Evolutionary conservation across 2,329 filamentous ascomycete genomes (phyloP), one percentile per base, ranked within the genome.

Genomic region (Paracorniculantispora psalliotae): DNA sequence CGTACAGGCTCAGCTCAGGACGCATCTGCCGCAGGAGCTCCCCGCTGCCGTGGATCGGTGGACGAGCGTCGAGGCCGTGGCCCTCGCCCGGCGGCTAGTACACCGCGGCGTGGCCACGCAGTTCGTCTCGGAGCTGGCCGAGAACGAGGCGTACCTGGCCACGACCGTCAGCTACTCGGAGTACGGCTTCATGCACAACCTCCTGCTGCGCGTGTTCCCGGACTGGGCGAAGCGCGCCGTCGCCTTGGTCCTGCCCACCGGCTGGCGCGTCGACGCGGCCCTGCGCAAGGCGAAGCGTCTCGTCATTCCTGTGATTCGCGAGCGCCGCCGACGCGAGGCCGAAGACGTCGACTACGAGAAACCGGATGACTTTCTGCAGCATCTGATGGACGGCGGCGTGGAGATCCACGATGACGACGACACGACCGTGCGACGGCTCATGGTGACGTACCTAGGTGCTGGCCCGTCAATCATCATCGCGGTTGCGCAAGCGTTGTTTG

Each of bases 401-500:
- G 33, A 57, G 3, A 46, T 46, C 15, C 1, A 48, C 15, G 33
- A 56, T 21, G 28, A 56, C 28, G 53, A 21, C 15, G 30, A 37
- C 43, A 56, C 9, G 28, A 56, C 53, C 4, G 53, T 56, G 28
- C 53, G 28, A 43, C 53, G 53, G 8, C 53, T 56, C 15, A 56
- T 56, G 53, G 53, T 56, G 43, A 48, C 44, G n/a, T 56, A 56
- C n/a, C 43, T 56, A 2, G 53, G 53, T 30, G 15, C 43, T 6
- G 53, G 53, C 6, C 53, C 53, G 1, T 48, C 53, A 0, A 28
- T 17, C 8, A 48, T 53, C 10, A 53, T 56, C 21, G 43, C 51
- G 5, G 37, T 54, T 4, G 51, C 37, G 26, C 71, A 75, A 19
- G 63, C 72, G 3, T 62, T 81, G 41, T 71, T 71, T 41, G 74